Conservation (phyloP, 768 basidiomycete genomes). For the Trametes cubensis region DNA sequence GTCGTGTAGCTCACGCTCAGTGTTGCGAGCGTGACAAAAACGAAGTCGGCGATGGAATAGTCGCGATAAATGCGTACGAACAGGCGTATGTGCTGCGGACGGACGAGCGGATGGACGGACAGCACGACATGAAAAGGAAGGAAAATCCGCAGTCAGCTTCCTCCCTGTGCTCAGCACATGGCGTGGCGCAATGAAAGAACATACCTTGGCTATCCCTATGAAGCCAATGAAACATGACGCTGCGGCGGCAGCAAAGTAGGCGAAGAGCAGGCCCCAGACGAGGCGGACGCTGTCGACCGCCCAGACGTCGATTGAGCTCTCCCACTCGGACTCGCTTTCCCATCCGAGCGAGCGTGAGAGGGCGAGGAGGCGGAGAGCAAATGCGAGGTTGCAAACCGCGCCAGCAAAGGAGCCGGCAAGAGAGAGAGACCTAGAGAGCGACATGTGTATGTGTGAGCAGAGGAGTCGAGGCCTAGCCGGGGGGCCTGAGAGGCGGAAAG, state of each 20-base stretch:
- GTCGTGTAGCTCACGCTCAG: slow-evolving; percentile 59
- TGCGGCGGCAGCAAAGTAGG: slow-evolving; percentile 69
- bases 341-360: slow-evolving; percentile 48
- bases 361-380: slow-evolving; percentile 45
- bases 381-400: slow-evolving; percentile 43
- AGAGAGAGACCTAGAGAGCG: slow-evolving; percentile 39
- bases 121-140: not conserved
- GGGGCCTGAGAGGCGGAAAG: not conserved
- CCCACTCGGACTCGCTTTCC: slow-evolving; percentile 55
- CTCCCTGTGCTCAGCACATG: too few species aligned
- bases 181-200: slow-evolving; percentile 22
- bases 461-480: not conserved
- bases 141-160: too few species aligned
- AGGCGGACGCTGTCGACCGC: slow-evolving; percentile 46
- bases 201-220: slow-evolving; percentile 68
- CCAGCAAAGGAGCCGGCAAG: slow-evolving; percentile 43
- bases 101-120: not conserved
- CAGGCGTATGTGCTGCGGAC: slow-evolving; percentile 55
- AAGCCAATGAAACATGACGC: slow-evolving; percentile 68
- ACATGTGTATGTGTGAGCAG: slow-evolving; percentile 22
- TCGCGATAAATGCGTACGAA: slow-evolving; percentile 82
- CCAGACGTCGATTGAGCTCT: slow-evolving; percentile 44
- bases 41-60: slow-evolving; percentile 79
- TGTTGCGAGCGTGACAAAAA: slow-evolving; percentile 64
- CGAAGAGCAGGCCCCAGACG: slow-evolving; percentile 62